These are phyloP conservation scores for Auriculariales sp. DNA, from an alignment of 768 basidiomycete genomes.

Conservation along the genomic window DNA sequence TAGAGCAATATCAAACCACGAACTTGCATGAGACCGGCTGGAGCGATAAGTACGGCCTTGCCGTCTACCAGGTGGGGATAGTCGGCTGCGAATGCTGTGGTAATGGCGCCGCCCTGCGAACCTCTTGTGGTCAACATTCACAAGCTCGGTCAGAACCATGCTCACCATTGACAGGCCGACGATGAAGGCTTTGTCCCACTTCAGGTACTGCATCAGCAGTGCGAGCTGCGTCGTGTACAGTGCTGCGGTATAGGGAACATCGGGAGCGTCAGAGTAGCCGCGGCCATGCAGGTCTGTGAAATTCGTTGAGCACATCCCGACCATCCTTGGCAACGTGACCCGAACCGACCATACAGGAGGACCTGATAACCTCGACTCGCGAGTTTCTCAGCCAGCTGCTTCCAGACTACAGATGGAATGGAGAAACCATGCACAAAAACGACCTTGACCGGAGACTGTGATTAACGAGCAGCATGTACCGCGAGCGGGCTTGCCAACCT, in stretches of 20 bases:
- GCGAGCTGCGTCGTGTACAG: conserved; percentile 71
- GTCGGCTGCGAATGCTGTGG: conserved; percentile 51
- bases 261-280: conserved; percentile 72
- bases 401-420: conserved; percentile 65
- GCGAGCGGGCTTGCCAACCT: conserved; percentile 1
- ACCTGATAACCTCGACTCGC: conserved; percentile 54
- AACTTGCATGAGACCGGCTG: conserved; percentile 45
- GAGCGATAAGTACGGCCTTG: conserved; percentile 51
- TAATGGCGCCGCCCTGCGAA: conserved; percentile 63
- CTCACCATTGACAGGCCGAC: conserved; percentile 66
- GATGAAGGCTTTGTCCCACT: conserved; percentile 52
- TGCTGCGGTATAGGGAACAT: conserved; percentile 45
- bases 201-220: conserved; percentile 62
- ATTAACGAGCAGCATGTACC: no score
- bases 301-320: neutral
- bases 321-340: no score
- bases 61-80: conserved; percentile 60
- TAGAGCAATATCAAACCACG: no score
- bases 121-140: neutral
- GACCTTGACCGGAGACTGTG: no score
- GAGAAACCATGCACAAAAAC: conserved; percentile 70
- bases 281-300: conserved; percentile 60
- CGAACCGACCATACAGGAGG: conserved; percentile 56
- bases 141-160: neutral
- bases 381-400: conserved; percentile 52